Evolutionary conservation across 805 yeast species (phyloP).

Genomic region (Saccharomycopsis sp.): DNA sequence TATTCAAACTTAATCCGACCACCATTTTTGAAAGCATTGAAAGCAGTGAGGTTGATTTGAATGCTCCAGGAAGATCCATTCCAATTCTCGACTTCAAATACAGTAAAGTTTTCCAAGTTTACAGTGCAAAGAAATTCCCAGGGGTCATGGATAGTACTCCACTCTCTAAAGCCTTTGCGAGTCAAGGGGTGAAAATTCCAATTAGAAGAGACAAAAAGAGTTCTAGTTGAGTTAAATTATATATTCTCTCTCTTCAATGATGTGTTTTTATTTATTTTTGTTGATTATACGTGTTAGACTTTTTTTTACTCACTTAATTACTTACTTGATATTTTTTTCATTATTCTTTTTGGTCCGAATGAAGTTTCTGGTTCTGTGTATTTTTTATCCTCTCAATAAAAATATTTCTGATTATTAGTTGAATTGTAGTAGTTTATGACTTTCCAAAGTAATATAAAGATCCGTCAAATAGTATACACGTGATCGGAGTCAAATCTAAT

Average conservation of each 20-base stretch:
- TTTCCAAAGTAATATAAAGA: too few species aligned
- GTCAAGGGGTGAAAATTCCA: conserved; percentile 34
- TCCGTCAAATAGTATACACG: too few species aligned
- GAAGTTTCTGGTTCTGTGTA: too few species aligned
- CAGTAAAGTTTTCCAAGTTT: conserved; percentile 29
- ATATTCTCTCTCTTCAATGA: too few species aligned
- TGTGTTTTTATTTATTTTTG: background rate
- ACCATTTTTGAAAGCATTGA: conserved; percentile 16
- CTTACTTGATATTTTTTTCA: too few species aligned
- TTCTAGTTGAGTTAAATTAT: conserved; percentile 9
- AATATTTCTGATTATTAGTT: too few species aligned
- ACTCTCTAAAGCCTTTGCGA: conserved; percentile 30
- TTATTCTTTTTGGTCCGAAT: too few species aligned
- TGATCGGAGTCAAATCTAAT: too few species aligned
- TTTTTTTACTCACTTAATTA: too few species aligned
- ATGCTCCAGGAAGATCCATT: conserved; percentile 18
- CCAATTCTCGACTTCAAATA: conserved; percentile 23
- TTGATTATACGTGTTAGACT: too few species aligned
- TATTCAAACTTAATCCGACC: conserved; percentile 25
- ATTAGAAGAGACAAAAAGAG: conserved; percentile 26
- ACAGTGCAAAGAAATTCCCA: conserved; percentile 34
- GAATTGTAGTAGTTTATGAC: too few species aligned
- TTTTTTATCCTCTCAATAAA: too few species aligned
- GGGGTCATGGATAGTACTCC: conserved; percentile 34
- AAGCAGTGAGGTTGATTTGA: conserved; percentile 1